Conservation (phyloP, 139 green algal genomes). For the Gonium pectorale region DNA sequence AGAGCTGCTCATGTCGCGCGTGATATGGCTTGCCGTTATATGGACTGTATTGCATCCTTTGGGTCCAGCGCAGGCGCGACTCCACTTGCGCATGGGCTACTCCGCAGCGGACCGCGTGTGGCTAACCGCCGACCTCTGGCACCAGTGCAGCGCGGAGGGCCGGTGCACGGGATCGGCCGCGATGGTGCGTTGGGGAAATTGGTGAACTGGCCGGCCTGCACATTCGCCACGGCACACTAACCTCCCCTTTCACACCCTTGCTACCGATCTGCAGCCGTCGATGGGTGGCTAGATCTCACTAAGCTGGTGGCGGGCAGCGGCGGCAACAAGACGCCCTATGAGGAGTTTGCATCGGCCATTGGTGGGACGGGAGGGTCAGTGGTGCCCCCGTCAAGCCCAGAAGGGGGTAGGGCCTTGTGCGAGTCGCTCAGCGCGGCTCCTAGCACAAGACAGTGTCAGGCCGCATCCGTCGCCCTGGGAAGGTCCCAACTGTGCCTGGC, state of each 20-base stretch:
- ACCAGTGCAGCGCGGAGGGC: no score
- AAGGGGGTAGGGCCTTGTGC: neutral
- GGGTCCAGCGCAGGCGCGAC: no score
- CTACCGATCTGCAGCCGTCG: constrained; percentile 19
- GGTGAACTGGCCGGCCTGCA: neutral
- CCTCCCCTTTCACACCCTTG: neutral
- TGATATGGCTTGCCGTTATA: no score
- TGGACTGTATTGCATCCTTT: no score
- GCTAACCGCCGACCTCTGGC: no score
- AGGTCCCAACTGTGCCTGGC: neutral
- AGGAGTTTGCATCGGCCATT: constrained; percentile 52
- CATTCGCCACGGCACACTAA: neutral
- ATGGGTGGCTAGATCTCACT: constrained; percentile 57
- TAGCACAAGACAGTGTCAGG: neutral
- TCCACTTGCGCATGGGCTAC: no score
- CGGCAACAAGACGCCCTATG: constrained; percentile 52
- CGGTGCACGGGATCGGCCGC: neutral
- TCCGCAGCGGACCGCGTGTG: no score
- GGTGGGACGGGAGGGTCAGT: constrained; percentile 14
- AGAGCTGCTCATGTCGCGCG: no score
- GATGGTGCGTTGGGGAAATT: neutral
- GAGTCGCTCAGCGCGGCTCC: neutral
- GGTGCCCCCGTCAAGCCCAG: neutral
- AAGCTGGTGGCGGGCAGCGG: constrained; percentile 52
- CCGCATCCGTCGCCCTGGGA: neutral